Evolutionary conservation across 306 rosid genomes (phyloP), one percentile per base, ranked within the genome.

Genomic region (Dryas octopetala): DNA sequence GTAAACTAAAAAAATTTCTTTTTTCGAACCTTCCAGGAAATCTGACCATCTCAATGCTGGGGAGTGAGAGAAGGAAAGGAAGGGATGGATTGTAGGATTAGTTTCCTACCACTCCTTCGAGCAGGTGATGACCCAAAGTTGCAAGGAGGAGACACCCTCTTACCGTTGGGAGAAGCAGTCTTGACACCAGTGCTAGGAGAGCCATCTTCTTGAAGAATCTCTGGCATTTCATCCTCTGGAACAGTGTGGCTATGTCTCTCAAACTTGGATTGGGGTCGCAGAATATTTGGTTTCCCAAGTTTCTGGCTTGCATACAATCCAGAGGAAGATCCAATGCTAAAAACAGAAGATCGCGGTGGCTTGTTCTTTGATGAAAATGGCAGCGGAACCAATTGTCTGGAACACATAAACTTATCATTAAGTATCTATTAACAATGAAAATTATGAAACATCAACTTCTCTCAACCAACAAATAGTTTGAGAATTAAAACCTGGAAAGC

Each of bases 51-150:
- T 83, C 76, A 89, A 54, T 88, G 91, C 73, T 83, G 91, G 45
- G 89, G 86, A 68, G 89, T 86, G 74, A 93, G 98, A 75, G 96
- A 90, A 54, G 98, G 96, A 75, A 90, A 93, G 3, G 96, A 89
- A n/a, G 98, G 94, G 74, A 90, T 90, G 43, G 96, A 90, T 58
- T 87, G 96, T 57, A 90, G 73, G 62, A 90, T 90, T 85, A 93
- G 71, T 83, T 89, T 93, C 90, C 98, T 89, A 67, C 98, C 91
- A 16, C 88, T 81, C 78, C 90, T 78, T 59, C 90, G 91, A 62
- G 83, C 75, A 10, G 95, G 92, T 9, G 93, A 89, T 19, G 87
- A 71, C 62, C 86, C 91, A 19, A 80, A 74, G 60, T 85, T 81
- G 41, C 88, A 75, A 8, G 95, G 97, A 75, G 96, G 91, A 64